A percentile compares a stretch with the other conserved stretches of the same genome.
Conservation (phyloP, 2,329 filamentous ascomycete genomes). For the Alternaria arborescens region DNA sequence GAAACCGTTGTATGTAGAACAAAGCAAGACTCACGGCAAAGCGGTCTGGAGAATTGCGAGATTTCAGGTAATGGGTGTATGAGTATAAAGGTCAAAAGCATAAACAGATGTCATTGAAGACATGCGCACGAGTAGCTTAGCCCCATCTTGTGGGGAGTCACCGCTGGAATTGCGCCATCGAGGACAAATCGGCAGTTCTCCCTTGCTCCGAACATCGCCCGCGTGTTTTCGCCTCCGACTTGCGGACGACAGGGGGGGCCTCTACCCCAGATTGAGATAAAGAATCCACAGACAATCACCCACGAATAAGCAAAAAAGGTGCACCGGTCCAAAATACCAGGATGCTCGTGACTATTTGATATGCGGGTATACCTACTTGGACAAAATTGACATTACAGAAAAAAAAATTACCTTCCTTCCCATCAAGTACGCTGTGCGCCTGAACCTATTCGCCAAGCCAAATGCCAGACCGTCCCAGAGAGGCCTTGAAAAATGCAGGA, state of each 20-base stretch:
- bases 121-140: slow-evolving; percentile 37
- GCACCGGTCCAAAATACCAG: neutral
- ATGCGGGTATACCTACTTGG: slow-evolving; percentile 17
- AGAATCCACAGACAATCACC: slow-evolving; percentile 6
- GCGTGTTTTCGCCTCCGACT: slow-evolving; percentile 7
- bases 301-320: neutral
- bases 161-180: slow-evolving; percentile 48
- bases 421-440: slow-evolving; percentile 6
- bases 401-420: slow-evolving; percentile 11
- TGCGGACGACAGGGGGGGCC: slow-evolving; percentile 15
- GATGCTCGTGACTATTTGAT: slow-evolving; percentile 6
- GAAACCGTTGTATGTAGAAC: slow-evolving; percentile 10
- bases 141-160: slow-evolving; percentile 43
- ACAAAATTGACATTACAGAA: slow-evolving; percentile 1
- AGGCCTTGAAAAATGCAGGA: neutral
- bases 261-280: slow-evolving; percentile 32
- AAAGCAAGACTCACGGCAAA: slow-evolving; percentile 3
- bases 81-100: slow-evolving; percentile 11
- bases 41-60: neutral
- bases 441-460: slow-evolving; percentile 9
- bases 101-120: slow-evolving; percentile 17
- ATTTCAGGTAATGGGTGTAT: slow-evolving; percentile 5
- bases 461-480: slow-evolving; percentile 7
- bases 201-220: slow-evolving; percentile 33
- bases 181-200: slow-evolving; percentile 35